Conservation (phyloP, 306 rosid species). For the Pyrus communis region DNA sequence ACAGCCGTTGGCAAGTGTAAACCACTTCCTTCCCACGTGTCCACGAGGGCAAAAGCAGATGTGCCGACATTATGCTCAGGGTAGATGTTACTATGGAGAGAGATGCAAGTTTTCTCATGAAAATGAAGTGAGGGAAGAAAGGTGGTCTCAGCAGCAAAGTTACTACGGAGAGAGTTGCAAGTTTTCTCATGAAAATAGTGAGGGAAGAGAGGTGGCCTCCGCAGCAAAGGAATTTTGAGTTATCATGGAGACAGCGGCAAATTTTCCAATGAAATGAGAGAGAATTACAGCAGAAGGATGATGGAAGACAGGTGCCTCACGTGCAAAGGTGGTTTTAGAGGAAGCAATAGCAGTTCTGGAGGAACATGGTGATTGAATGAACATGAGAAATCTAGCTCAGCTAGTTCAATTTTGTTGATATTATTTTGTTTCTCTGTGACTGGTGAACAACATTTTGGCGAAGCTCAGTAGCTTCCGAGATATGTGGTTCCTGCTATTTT, state of each 20-base stretch:
- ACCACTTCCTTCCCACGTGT: conserved; percentile 5
- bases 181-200: conserved; percentile 39
- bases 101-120: conserved; percentile 64
- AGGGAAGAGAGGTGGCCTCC: not conserved
- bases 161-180: conserved; percentile 64
- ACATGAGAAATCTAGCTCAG: no score
- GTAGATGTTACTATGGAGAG: conserved; percentile 61
- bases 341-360: no score
- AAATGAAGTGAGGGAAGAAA: conserved; percentile 6
- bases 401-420: not conserved
- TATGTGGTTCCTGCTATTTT: not conserved
- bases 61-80: conserved; percentile 52
- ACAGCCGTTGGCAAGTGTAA: conserved; percentile 27
- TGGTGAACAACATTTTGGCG: not conserved
- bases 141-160: conserved; percentile 16
- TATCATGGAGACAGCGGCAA: conserved; percentile 51
- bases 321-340: not conserved
- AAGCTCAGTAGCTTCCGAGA: not conserved
- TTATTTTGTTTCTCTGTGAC: not conserved
- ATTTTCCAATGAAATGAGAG: conserved; percentile 36
- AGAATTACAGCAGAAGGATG: not conserved
- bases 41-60: conserved; percentile 22
- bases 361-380: not conserved
- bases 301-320: conserved; percentile 2
- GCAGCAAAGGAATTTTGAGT: not conserved